A percentile compares a stretch with the other conserved stretches of the same genome.
These are phyloP conservation scores for Fagus sylvatica DNA, from an alignment of 306 rosid species.

Conservation along the genomic window DNA sequence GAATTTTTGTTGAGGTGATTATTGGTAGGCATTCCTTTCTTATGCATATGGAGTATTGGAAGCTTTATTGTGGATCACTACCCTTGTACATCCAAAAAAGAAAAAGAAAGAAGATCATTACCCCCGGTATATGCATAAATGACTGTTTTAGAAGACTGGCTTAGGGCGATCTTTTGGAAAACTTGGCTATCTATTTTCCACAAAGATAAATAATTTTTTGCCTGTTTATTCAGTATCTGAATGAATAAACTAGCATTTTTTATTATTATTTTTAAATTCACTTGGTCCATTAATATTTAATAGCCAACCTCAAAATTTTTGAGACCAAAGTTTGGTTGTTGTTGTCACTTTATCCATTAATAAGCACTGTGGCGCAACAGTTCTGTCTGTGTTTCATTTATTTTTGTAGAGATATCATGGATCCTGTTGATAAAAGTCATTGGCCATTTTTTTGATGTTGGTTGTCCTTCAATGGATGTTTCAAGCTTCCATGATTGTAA, in stretches of 20 bases:
- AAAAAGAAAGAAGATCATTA: no score
- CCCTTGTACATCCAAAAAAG: not conserved
- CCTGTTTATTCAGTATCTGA: not conserved
- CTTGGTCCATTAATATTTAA: not conserved
- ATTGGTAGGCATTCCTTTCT: not conserved
- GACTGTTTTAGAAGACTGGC: not conserved
- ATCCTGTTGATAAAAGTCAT: not conserved
- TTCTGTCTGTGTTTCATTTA: not conserved
- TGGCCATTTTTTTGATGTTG: not conserved
- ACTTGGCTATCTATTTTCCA: not conserved
- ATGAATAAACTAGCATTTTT: not conserved
- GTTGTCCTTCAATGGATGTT: not conserved
- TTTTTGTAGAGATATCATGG: not conserved
- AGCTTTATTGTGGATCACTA: not conserved
- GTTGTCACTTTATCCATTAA: no score
- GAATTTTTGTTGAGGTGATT: no score
- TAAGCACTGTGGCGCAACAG: not conserved
- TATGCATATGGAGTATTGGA: not conserved
- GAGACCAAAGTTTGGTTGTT: no score
- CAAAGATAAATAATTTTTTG: not conserved
- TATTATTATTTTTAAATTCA: not conserved
- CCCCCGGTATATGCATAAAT: not conserved
- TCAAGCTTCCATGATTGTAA: not conserved
- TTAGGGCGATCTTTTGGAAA: not conserved
- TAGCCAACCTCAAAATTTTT: no score